Conservation (phyloP, 1,284 basidiomycete genomes). For the Heterobasidion annosum region DNA sequence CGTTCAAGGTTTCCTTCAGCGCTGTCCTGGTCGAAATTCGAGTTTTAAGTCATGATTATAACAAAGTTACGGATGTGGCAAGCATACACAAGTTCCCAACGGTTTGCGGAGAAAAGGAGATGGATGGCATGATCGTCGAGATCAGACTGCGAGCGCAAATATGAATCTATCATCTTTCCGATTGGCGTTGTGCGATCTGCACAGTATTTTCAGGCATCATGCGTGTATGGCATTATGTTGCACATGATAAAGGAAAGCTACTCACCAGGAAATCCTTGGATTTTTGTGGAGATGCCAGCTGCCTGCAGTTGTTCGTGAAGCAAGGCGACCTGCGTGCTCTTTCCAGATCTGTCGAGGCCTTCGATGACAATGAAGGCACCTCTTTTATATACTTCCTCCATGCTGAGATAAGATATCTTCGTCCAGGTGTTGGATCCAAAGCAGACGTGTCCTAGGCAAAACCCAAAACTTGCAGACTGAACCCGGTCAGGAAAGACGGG, state of each 20-base stretch:
- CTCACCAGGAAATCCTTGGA: constrained; percentile 85
- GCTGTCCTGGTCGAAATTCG: constrained; percentile 35
- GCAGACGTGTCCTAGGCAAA: too few species aligned
- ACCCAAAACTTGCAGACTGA: too few species aligned
- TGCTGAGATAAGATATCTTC: too few species aligned
- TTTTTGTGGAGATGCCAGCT: constrained; percentile 31
- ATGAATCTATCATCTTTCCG: constrained; percentile 90
- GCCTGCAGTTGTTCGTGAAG: constrained; percentile 45
- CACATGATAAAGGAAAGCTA: background rate
- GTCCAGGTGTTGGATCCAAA: too few species aligned
- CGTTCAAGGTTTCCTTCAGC: constrained; percentile 52
- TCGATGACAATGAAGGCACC: constrained; percentile 89
- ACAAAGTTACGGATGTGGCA: background rate
- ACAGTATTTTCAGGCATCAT: too few species aligned
- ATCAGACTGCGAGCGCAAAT: constrained; percentile 77
- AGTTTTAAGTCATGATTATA: background rate
- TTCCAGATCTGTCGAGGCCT: constrained; percentile 90
- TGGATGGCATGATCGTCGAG: constrained; percentile 91
- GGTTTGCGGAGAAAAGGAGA: constrained; percentile 92
- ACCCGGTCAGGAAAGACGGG: too few species aligned
- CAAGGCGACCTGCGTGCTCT: constrained; percentile 74
- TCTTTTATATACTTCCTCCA: background rate
- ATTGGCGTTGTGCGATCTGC: constrained; percentile 88
- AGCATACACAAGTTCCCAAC: constrained; percentile 91
- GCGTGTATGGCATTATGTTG: background rate